Percentiles rank a stretch among this genome's conserved stretches.
Conservation (phyloP, 1,139 yeast genomes). For the Geotrichum reessii region DNA sequence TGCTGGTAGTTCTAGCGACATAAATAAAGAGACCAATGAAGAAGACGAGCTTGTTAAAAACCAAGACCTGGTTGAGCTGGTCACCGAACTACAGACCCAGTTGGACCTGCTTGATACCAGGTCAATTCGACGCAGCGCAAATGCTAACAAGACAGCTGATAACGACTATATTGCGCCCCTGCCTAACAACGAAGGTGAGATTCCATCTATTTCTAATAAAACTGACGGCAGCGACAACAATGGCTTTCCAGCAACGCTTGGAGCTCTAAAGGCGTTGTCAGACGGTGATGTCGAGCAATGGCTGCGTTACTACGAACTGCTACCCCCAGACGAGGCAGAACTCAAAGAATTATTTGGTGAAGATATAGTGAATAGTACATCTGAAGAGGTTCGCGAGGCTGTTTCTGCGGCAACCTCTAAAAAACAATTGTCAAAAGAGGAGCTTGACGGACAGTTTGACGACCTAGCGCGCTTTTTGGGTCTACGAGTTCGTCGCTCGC, state of each 20-base stretch:
- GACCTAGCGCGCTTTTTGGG: slow-evolving; percentile 69
- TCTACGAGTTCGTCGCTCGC: slow-evolving; percentile 48
- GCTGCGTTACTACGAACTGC: slow-evolving; percentile 58
- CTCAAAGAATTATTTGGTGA: slow-evolving; percentile 28
- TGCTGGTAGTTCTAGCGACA: background rate
- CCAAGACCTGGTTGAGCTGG: slow-evolving; percentile 68
- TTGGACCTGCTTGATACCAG: slow-evolving; percentile 49
- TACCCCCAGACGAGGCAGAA: slow-evolving; percentile 36
- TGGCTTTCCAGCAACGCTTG: slow-evolving; percentile 55
- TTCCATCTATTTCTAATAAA: slow-evolving; percentile 36
- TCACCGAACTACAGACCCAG: slow-evolving; percentile 85
- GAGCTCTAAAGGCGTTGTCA: slow-evolving; percentile 46
- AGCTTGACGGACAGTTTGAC: slow-evolving; percentile 50
- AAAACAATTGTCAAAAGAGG: slow-evolving; percentile 37
- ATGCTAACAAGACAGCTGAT: slow-evolving; percentile 34
- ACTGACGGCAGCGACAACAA: slow-evolving; percentile 17
- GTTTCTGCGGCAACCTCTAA: background rate
- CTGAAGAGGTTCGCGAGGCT: slow-evolving; percentile 29
- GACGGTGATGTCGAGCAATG: slow-evolving; percentile 47
- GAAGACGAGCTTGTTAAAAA: background rate
- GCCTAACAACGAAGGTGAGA: slow-evolving; percentile 70
- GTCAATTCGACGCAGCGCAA: slow-evolving; percentile 34
- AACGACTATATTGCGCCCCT: slow-evolving; percentile 47
- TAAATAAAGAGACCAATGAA: background rate
- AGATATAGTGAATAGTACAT: slow-evolving; percentile 24